Percentiles rank a stretch among this genome's conserved stretches.
phyloP scores from a whole-genome alignment of 805 yeast genomes.

The Candida caryicola region DNA sequence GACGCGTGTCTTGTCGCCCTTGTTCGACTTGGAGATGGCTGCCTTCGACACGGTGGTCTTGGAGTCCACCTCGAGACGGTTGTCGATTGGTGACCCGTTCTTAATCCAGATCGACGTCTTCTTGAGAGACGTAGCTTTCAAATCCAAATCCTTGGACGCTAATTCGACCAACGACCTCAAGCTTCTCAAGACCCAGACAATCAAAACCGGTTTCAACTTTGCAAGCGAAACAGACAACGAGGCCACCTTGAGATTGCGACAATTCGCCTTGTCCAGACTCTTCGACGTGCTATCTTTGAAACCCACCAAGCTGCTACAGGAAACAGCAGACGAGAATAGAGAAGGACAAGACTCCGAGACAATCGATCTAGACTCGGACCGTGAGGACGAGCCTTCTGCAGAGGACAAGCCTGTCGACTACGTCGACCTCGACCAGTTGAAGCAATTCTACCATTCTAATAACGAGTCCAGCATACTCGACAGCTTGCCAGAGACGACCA shows the following conservation, averaged over 20 bases:
- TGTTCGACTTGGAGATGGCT: conserved; percentile 55
- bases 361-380: conserved; percentile 7
- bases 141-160: conserved; percentile 7
- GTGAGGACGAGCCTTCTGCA: conserved; percentile 15
- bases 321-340: conserved; percentile 8
- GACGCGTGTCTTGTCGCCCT: conserved; percentile 63
- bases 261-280: conserved; percentile 51
- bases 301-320: conserved; percentile 21
- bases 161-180: conserved; percentile 11
- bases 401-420: conserved; percentile 31
- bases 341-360: conserved; percentile 8
- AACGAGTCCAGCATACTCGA: conserved; percentile 58
- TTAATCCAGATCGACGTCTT: conserved; percentile 67
- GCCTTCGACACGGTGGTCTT: conserved; percentile 56
- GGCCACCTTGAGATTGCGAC: conserved; percentile 48
- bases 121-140: conserved; percentile 42
- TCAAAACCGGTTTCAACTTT: conserved; percentile 22
- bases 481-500: conserved; percentile 62
- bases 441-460: conserved; percentile 69
- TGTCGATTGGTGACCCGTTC: conserved; percentile 77
- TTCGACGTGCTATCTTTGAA: conserved; percentile 50
- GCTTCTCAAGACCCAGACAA: conserved; percentile 16
- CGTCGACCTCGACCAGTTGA: conserved; percentile 68
- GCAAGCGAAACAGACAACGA: conserved; percentile 54
- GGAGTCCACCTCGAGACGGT: conserved; percentile 48